Evolutionary conservation across 495 filamentous ascomycete species (phyloP), one percentile per base, ranked within the genome.

Genomic region (Cetradonia linearis): DNA sequence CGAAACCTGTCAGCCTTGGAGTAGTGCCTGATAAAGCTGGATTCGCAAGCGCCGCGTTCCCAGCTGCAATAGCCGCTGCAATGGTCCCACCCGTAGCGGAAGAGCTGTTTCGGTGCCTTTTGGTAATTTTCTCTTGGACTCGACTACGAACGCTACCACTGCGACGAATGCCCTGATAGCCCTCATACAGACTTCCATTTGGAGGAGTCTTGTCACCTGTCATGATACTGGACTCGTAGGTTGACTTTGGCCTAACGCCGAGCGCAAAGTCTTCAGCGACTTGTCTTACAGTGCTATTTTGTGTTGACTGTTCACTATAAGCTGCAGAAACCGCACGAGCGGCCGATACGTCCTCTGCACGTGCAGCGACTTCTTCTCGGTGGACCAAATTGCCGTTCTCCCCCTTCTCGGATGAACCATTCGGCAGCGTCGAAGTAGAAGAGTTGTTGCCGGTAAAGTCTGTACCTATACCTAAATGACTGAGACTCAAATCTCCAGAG

Each of bases 1-100:
- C 92, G 72, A 99, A 97, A 3, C 94, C 94, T 16, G 92, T 96
- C 59, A 93, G 79, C 53, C 88, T 88, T 38, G 86, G 86, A 6
- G 83, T 77, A 60, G 80, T 83, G 13, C 73, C 69, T 57, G 73
- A 74, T 14, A 76, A 76, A 14, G 73, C 71, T n/a, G 87, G 80
- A 65, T 85, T 79, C 23, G 83, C 83, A 7, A 94, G 72, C 8
- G 83, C 81, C 37, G 81, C 70, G 46, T 83, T 83, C 59, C 80
- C 83, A 23, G 82, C 80, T 38, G 80, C 82, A 59, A 90, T 82
- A 30, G 79, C 81, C 13, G 87, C 83, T 55, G 81, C 86, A 63
- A 92, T 84, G 7, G 85, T 85, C 33, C 72, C 78, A 1, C 83
- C 81, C 10, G 88, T 94, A 10, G 89, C 84, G n/a, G 86, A 86